Base-by-base conservation (phyloP, 2,329 filamentous ascomycete genomes). In the Diplocarpon mali region DNA sequence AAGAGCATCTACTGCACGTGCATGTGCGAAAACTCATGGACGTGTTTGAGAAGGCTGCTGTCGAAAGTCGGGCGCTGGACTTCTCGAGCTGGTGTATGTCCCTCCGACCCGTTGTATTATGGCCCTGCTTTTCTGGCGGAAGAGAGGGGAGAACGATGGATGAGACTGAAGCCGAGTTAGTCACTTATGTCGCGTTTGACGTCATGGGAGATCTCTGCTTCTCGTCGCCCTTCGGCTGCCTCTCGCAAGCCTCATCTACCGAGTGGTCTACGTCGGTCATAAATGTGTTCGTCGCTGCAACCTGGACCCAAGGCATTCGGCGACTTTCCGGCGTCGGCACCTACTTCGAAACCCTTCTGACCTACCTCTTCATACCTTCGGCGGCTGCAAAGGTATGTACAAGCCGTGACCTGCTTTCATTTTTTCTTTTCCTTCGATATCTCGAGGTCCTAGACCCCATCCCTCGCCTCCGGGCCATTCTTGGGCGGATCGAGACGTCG, bases 231-330 rank as follows among this genome's bases (percentile, higher is more conserved):
- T 39, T 39, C 10, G 37, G 37, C 3, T 39, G 37, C 24, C 17
- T 39, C 11, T n/a, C 13, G 11, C 37, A 39, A 39, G 37, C 37
- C 3, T 39, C 37, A 15, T 15, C 37, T 2, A 45, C 43, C 20
- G 43, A 45, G 12, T 45, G 43, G 37, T 45, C 43, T 14, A 45
- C 31, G 15, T 40, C 37, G 16, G 37, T 45, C 14, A 45, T 45
- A 17, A 40, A 45, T 28, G 43, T 45, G 11, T 45, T 45, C 15
- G 35, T 38, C n/a, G 32, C 44, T 13, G 44, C 44, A 13, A 34
- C 44, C 20, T 46, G 44, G 44, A 38, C 14, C 2, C 44, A 42
- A 17, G 27, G 32, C 5, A 38, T 46, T 31, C 44, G 44, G 7
- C 24, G 44, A 20, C 3, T 46, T 11, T 17, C 20, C 9, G 44